Evolutionary conservation across 148 eudicot species (phyloP), one percentile per base, ranked within the genome.

Genomic region (Salicornia ramosissima): DNA sequence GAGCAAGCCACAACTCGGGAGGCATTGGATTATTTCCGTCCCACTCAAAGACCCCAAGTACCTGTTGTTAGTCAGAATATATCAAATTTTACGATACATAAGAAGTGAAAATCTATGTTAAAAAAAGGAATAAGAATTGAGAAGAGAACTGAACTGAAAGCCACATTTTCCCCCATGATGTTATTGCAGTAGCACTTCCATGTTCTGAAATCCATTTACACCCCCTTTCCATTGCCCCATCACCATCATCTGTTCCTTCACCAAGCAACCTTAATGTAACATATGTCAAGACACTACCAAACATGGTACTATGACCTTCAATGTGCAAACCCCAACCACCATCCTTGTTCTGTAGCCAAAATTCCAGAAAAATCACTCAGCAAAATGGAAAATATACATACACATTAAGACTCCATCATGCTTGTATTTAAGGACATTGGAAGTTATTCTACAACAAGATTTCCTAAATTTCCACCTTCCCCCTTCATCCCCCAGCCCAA

Each of bases 291-390:
- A 69, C 90, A 71, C 88, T 86, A 74, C 99, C 99, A 82, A 94
- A 94, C 99, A 94, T 94, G 74, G 97, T 90, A 75, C 96, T 91
- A 31, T 82, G 91, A 21, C 99, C 97, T 77, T 94, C 99, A 77
- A 91, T 94, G 80, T 94, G 99, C 79, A 94, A 80, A 55, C 97
- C 99, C 99, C 99, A 94, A 9, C 99, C 99, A 78, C 99, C 99
- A 87, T 94, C 99, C 72, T 61, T 72, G 81, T 91, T 94, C 99
- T 94, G 89, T 70, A 73, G 65, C 62, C 65, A 52, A 67, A 22
- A 71, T 19, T 50, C 39, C 63, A 77, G 43, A 60, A 57, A 55
- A 65, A 25, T 12, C 56, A 62, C 50, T 16, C 16, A 65, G 33
- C 3, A 33, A 49, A 15, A 24, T 26, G 50, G 21, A 34, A 47